Conservation (phyloP, 1,139 yeast genomes). For the Kazachstania sp. region DNA sequence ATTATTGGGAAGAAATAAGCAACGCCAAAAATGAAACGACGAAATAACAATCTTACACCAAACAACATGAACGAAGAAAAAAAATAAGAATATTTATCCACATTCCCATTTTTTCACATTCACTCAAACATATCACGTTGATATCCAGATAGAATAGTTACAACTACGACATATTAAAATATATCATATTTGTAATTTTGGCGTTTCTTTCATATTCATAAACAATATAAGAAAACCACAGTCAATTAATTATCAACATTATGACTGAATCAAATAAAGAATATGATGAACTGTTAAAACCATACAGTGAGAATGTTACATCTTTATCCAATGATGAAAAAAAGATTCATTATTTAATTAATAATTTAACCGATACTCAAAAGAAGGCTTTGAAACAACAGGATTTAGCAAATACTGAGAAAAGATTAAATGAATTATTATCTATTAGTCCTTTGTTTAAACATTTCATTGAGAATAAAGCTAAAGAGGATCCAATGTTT, state of each 20-base stretch:
- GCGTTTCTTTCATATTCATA: neutral
- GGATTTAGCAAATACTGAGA: conserved; percentile 56
- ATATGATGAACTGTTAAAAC: conserved; percentile 25
- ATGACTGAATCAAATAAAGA: conserved; percentile 12
- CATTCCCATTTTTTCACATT: too few relatives aligned
- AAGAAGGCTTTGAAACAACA: conserved; percentile 36
- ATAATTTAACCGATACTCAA: conserved; percentile 38
- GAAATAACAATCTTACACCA: too few relatives aligned
- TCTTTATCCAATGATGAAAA: conserved; percentile 17
- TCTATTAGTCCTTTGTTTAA: conserved; percentile 81
- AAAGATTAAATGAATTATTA: conserved; percentile 70
- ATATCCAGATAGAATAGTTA: too few relatives aligned
- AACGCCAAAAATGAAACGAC: too few relatives aligned
- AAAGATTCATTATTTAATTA: conserved; percentile 40
- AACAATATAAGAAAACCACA: neutral
- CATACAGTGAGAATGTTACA: conserved; percentile 25
- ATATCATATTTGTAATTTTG: neutral
- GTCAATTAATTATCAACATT: neutral
- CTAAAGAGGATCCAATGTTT: conserved; percentile 63
- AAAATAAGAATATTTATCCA: too few relatives aligned
- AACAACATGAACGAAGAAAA: too few relatives aligned
- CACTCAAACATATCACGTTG: too few relatives aligned
- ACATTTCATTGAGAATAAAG: conserved; percentile 76
- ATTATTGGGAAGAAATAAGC: too few relatives aligned
- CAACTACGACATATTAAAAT: too few relatives aligned